Percentiles rank a stretch among this genome's conserved stretches.
Evolutionary conservation across 2,329 filamentous ascomycete species (phyloP).

Genomic region (Harringtonia aguacate): DNA sequence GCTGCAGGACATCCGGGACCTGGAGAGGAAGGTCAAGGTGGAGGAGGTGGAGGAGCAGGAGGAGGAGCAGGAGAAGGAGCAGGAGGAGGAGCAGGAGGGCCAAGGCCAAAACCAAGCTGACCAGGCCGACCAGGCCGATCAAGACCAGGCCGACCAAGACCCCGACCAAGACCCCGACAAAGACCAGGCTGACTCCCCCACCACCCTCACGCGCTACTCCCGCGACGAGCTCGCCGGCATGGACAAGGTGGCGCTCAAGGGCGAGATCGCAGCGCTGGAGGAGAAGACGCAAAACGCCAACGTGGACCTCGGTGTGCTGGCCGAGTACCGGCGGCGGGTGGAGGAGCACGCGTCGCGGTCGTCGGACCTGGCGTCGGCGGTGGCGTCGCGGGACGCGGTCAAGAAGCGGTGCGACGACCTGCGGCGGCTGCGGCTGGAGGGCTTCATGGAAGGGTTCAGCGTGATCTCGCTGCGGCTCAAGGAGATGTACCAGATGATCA

Average conservation of each 20-base stretch:
- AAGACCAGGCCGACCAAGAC: too few relatives aligned
- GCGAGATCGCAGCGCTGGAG: conserved; percentile 51
- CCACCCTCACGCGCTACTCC: conserved; percentile 65
- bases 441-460: conserved; percentile 97
- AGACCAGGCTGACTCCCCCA: conserved; percentile 21
- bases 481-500: conserved; percentile 99
- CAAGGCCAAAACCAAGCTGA: conserved; percentile 4
- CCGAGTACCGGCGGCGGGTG: conserved; percentile 28
- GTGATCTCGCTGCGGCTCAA: conserved; percentile 90
- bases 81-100: conserved; percentile 14
- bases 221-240: conserved; percentile 58
- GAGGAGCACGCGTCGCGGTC: conserved; percentile 36
- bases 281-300: conserved; percentile 71
- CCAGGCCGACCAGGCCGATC: neutral
- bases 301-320: conserved; percentile 71
- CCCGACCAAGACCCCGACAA: too few relatives aligned
- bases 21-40: conserved; percentile 30
- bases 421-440: conserved; percentile 78
- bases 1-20: conserved; percentile 69
- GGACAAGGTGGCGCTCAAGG: conserved; percentile 50
- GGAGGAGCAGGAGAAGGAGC: conserved; percentile 9
- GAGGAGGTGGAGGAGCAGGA: conserved; percentile 10
- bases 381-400: conserved; percentile 68
- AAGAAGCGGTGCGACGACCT: conserved; percentile 92
- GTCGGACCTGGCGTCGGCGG: conserved; percentile 71